Evolutionary conservation across 805 yeast species (phyloP).

Genomic region (Wickerhamiella cacticola): DNA sequence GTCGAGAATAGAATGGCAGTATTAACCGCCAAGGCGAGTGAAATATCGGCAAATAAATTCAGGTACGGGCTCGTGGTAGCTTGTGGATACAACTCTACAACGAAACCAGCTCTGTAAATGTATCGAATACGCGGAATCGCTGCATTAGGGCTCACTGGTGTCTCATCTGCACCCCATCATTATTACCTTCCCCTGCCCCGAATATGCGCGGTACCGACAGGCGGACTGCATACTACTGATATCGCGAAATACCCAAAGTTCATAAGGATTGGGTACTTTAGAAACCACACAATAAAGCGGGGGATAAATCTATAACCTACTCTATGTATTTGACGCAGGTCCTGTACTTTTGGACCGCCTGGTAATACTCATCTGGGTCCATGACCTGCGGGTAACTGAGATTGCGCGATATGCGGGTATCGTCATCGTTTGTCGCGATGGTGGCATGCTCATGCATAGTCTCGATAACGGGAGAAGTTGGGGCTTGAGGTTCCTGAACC

Average conservation of each 20-base stretch:
- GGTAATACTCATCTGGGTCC: background rate
- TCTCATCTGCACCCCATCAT: too few relatives aligned
- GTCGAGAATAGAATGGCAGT: too few relatives aligned
- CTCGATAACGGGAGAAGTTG: background rate
- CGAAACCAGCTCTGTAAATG: too few relatives aligned
- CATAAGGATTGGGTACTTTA: too few relatives aligned
- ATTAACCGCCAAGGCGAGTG: too few relatives aligned
- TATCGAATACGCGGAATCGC: too few relatives aligned
- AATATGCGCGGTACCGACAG: background rate
- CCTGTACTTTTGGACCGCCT: background rate
- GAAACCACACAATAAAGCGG: too few relatives aligned
- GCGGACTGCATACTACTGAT: background rate
- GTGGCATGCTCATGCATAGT: slow-evolving; percentile 1
- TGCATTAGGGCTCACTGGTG: too few relatives aligned
- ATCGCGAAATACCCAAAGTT: background rate
- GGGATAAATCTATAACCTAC: background rate
- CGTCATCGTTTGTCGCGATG: background rate
- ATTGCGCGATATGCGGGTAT: background rate
- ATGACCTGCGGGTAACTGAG: background rate
- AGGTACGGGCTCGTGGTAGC: too few relatives aligned
- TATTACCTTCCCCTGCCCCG: too few relatives aligned
- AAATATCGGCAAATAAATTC: too few relatives aligned
- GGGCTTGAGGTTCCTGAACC: background rate
- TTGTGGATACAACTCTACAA: too few relatives aligned
- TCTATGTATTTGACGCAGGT: background rate